Evolutionary conservation across 2,329 filamentous ascomycete genomes (phyloP).

Genomic region (Penicillium sp.): DNA sequence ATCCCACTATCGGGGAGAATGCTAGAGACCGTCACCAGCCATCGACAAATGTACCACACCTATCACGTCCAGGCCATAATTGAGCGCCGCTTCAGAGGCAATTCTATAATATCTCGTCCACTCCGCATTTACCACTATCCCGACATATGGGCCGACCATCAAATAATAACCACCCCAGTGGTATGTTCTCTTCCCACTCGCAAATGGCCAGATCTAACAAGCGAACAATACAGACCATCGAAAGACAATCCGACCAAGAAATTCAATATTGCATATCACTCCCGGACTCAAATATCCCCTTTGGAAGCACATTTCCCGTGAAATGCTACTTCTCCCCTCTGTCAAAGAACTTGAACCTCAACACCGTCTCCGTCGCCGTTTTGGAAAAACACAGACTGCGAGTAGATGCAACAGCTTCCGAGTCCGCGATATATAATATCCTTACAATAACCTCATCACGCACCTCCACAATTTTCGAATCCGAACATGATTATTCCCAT

Average conservation of each 20-base stretch:
- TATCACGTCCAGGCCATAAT: slow-evolving; percentile 21
- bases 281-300: slow-evolving; percentile 20
- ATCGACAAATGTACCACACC: slow-evolving; percentile 20
- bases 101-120: slow-evolving; percentile 20
- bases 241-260: slow-evolving; percentile 10
- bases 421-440: slow-evolving; percentile 9
- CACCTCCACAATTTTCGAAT: background rate
- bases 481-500: background rate
- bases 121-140: slow-evolving; percentile 19
- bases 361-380: slow-evolving; percentile 12
- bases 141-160: slow-evolving; percentile 1
- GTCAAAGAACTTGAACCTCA: slow-evolving; percentile 12
- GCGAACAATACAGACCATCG: slow-evolving; percentile 12
- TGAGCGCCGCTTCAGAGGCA: slow-evolving; percentile 16
- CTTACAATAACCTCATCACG: background rate
- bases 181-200: background rate
- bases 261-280: slow-evolving; percentile 25
- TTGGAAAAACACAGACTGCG: slow-evolving; percentile 21
- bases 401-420: slow-evolving; percentile 21
- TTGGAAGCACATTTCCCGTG: slow-evolving; percentile 24
- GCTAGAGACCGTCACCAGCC: slow-evolving; percentile 16
- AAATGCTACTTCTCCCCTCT: slow-evolving; percentile 23
- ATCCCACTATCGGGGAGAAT: slow-evolving; percentile 16
- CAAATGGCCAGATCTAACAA: background rate
- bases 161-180: background rate